These are phyloP conservation scores for Canariomyces notabilis DNA, from an alignment of 2,329 filamentous ascomycete species.

Conservation along the genomic window DNA sequence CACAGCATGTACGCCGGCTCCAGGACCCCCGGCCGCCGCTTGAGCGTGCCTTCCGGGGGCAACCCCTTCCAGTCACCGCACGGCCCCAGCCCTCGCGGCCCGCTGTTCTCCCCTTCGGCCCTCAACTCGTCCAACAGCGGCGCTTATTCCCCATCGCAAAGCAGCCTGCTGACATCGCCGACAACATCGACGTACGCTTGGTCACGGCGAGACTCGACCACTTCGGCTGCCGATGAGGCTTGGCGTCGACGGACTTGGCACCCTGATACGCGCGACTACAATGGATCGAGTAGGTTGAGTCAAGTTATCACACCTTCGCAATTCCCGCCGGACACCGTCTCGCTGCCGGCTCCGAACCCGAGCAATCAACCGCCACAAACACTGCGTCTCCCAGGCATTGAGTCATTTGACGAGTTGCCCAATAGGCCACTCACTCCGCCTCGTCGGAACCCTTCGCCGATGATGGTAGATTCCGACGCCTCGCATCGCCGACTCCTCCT, in stretches of 20 bases:
- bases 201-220: slow-evolving; percentile 60
- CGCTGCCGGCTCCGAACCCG: slow-evolving; percentile 42
- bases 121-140: slow-evolving; percentile 51
- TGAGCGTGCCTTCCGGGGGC: slow-evolving; percentile 74
- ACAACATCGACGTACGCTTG: slow-evolving; percentile 56
- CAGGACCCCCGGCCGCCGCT: slow-evolving; percentile 63
- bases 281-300: slow-evolving; percentile 59
- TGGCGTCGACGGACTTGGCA: slow-evolving; percentile 89
- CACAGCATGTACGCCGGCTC: slow-evolving; percentile 67
- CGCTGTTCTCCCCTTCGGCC: slow-evolving; percentile 49
- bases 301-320: slow-evolving; percentile 68
- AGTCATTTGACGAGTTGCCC: slow-evolving; percentile 78
- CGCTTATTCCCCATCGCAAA: slow-evolving; percentile 52
- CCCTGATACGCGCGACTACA: slow-evolving; percentile 64
- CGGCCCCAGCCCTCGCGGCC: slow-evolving; percentile 49
- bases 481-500: slow-evolving; percentile 34
- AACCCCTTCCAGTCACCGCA: slow-evolving; percentile 70
- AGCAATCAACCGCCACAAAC: slow-evolving; percentile 50
- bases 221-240: slow-evolving; percentile 63
- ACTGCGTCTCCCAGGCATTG: slow-evolving; percentile 78
- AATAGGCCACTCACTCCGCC: slow-evolving; percentile 58
- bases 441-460: slow-evolving; percentile 64
- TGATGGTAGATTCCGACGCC: slow-evolving; percentile 62
- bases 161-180: slow-evolving; percentile 59
- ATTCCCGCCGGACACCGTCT: slow-evolving; percentile 50